These are phyloP conservation scores for Cinnamomum chago DNA, from an alignment of 164 flowering plant genomes.

Conservation along the genomic window DNA sequence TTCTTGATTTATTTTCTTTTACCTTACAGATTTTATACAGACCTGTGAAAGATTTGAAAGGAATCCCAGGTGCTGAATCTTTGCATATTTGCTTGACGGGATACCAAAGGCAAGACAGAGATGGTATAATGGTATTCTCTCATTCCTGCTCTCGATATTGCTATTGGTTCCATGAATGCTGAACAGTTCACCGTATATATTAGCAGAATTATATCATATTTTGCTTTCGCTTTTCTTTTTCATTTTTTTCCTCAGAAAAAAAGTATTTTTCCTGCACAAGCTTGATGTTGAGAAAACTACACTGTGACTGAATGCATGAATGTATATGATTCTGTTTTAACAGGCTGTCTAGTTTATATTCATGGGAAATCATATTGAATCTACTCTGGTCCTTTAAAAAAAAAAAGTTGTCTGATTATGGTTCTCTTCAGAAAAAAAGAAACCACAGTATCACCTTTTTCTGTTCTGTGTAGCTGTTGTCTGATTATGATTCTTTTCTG, in stretches of 20 bases:
- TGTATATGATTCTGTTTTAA: no score
- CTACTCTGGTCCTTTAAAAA: neutral
- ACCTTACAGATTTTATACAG: conserved; percentile 61
- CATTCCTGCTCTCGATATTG: no score
- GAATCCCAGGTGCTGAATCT: conserved; percentile 70
- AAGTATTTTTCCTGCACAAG: no score
- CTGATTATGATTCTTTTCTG: neutral
- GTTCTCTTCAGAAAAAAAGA: neutral
- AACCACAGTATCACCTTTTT: neutral
- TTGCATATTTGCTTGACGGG: conserved; percentile 83
- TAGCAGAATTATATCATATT: no score
- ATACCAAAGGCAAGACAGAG: conserved; percentile 78
- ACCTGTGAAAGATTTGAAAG: conserved; percentile 71
- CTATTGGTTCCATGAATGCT: no score
- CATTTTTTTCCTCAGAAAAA: no score
- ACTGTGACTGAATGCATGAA: no score
- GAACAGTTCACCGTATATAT: no score
- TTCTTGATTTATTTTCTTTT: neutral
- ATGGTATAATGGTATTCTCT: conserved; percentile 69
- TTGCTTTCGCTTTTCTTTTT: no score
- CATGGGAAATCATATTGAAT: no score
- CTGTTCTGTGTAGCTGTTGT: neutral
- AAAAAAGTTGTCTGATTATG: neutral
- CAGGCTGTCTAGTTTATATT: no score
- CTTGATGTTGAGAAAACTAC: no score